Conservation (phyloP, 768 basidiomycete genomes). For the Hericium erinaceus region DNA sequence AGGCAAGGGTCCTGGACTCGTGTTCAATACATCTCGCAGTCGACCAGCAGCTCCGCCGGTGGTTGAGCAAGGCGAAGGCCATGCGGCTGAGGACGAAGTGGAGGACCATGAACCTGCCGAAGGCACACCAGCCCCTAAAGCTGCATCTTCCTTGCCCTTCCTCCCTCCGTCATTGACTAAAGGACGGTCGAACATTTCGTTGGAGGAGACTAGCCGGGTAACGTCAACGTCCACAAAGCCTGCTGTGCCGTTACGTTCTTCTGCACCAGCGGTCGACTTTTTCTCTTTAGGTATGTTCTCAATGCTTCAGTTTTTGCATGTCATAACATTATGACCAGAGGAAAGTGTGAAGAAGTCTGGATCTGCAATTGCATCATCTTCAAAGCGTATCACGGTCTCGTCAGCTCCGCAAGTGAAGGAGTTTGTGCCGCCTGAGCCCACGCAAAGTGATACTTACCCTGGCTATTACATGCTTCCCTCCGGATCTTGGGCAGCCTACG, state of each 20-base stretch:
- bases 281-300: constrained; percentile 51
- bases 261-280: constrained; percentile 45
- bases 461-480: constrained; percentile 83
- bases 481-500: constrained; percentile 70
- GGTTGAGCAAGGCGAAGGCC: constrained; percentile 18
- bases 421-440: constrained; percentile 67
- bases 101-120: constrained; percentile 8
- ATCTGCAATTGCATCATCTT: constrained; percentile 9
- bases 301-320: neutral
- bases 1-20: constrained; percentile 51
- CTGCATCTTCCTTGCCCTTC: constrained; percentile 35
- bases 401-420: constrained; percentile 63
- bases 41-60: constrained; percentile 15
- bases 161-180: constrained; percentile 50
- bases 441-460: constrained; percentile 67
- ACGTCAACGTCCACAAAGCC: constrained; percentile 1
- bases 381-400: constrained; percentile 29
- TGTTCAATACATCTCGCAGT: constrained; percentile 35
- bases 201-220: constrained; percentile 19
- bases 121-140: constrained; percentile 1
- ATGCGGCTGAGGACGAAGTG: constrained; percentile 14
- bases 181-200: constrained; percentile 42
- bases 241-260: constrained; percentile 7
- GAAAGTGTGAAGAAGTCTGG: constrained; percentile 2
- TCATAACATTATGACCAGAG: constrained; percentile 2